These are phyloP conservation scores for Mycena albidolilacea DNA, from an alignment of 768 basidiomycete genomes.

Conservation along the genomic window DNA sequence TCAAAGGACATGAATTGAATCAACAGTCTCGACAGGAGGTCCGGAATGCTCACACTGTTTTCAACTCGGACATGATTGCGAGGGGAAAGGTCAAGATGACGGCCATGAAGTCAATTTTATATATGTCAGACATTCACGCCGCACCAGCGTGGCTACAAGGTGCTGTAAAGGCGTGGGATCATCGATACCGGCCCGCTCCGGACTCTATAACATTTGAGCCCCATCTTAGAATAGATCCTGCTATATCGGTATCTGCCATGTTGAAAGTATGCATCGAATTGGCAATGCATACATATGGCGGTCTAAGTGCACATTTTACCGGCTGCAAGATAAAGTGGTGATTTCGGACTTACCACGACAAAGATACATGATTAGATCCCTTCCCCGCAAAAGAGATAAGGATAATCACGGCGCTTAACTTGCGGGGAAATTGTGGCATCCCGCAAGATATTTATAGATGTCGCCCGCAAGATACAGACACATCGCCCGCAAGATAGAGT, in stretches of 20 bases:
- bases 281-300: too few species aligned
- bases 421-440: too few species aligned
- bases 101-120: neutral
- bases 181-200: neutral
- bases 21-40: neutral
- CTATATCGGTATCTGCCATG: neutral
- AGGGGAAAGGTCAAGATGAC: neutral
- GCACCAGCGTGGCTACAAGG: neutral
- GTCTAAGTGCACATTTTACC: too few species aligned
- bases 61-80: neutral
- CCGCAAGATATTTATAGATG: too few species aligned
- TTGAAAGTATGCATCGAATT: neutral
- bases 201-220: neutral
- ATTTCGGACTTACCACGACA: too few species aligned
- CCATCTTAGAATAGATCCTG: neutral
- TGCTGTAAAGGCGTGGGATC: neutral
- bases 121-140: neutral
- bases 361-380: too few species aligned
- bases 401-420: too few species aligned
- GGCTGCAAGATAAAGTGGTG: too few species aligned
- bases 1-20: neutral
- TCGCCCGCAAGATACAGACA: too few species aligned
- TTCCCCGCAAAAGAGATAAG: too few species aligned
- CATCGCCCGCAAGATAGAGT: too few species aligned
- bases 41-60: neutral